Base-by-base conservation (phyloP, 2,329 filamentous ascomycete genomes). In the Arthroderma uncinatum region DNA sequence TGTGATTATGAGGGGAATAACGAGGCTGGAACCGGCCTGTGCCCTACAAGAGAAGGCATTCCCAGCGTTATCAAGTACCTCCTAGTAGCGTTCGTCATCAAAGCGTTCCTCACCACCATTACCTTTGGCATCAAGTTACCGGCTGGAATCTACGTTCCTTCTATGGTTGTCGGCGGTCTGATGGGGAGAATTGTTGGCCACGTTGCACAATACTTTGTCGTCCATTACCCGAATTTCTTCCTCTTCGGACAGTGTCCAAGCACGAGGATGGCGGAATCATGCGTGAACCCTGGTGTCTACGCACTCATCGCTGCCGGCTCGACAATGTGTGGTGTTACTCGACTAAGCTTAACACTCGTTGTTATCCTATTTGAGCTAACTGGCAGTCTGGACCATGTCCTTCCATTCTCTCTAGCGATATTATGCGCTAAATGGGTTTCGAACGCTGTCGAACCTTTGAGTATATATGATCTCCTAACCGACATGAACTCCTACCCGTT, bases 401-500 rank as follows among this genome's bases (percentile, higher is more conserved):
- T 98, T 9, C 93, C 93, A 0, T 97, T 97, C 70, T 96, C 91
- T 0, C 76, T 98, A 7, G 86, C 89, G 0, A 89, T 98, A 34
- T 78, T 97, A 2, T 90, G 95, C 28, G 85, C 92, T n/a, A 98
- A 98, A 74, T 98, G 93, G 93, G 95, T 90, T 0, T 91, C 93
- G 0, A 93, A 97, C 72, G 91, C 90, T 2, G 82, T 98, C 54
- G 93, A 98, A 71, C 93, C 92, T 14, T 79, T 89, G 55, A 95
- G 89, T 70, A 96, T 98, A 61, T 97, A 96, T 82, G 93, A 97
- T 68, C 81, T 97, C 9, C 78, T 97, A 16, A 97, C 91, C 0
- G 90, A 93, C 68, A 92, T 98, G 86, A 97, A 98, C 71, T 87
- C 89, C 2, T 98, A 97, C 63, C 93, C 93, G 0, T 96, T 94